Percentiles rank a stretch among this genome's conserved stretches.
Evolutionary conservation across 441 rosid species (phyloP).

Genomic region (Pelargonium australe): DNA sequence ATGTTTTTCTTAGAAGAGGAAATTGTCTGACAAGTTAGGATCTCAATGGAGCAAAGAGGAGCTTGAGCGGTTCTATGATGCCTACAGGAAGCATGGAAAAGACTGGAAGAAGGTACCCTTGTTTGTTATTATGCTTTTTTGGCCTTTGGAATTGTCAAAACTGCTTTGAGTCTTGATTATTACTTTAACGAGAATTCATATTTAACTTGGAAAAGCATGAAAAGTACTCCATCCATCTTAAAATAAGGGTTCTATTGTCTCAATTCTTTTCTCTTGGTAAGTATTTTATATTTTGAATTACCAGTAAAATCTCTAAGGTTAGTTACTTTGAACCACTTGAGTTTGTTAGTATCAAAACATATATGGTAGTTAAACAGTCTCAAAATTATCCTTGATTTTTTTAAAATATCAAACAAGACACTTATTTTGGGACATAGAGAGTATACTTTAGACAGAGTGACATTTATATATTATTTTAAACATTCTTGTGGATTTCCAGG

Average conservation of each 20-base stretch:
- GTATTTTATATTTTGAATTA: no score
- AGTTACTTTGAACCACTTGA: no score
- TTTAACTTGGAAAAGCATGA: neutral
- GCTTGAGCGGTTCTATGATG: slow-evolving; percentile 74
- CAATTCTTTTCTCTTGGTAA: no score
- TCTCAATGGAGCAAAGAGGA: slow-evolving; percentile 78
- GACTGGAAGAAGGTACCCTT: slow-evolving; percentile 74
- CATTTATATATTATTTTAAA: slow-evolving; percentile 11
- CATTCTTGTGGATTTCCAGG: slow-evolving; percentile 37
- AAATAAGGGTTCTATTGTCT: no score
- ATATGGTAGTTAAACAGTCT: no score
- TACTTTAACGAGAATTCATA: neutral
- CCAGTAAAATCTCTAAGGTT: neutral
- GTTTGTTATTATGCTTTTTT: slow-evolving; percentile 1
- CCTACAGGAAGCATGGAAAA: slow-evolving; percentile 62
- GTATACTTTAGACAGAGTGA: neutral
- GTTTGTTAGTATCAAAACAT: neutral
- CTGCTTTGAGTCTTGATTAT: neutral
- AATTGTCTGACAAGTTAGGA: slow-evolving; percentile 66
- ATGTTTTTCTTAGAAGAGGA: slow-evolving; percentile 46
- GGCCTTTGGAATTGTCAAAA: neutral
- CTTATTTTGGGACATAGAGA: neutral
- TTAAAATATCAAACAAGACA: no score
- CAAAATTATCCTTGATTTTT: no score
- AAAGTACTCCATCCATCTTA: no score